Percentiles rank a stretch among this genome's conserved stretches.
Conservation (phyloP, 2,329 filamentous ascomycete genomes). For the Fusarium pseudoanthophilum region DNA sequence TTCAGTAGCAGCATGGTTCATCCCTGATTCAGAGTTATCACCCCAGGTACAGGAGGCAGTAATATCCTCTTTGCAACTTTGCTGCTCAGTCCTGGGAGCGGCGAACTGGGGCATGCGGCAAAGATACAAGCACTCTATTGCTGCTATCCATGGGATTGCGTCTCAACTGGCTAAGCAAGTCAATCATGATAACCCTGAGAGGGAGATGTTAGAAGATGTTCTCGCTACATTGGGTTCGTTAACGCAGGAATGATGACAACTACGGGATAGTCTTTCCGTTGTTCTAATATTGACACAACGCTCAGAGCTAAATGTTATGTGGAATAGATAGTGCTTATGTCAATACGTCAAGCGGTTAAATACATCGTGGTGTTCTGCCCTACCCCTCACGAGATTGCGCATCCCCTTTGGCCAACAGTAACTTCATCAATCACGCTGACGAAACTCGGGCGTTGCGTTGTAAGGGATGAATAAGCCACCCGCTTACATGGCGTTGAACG, state of each 20-base stretch:
- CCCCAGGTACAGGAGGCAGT: conserved; percentile 59
- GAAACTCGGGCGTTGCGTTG: conserved; percentile 18
- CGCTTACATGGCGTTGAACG: conserved; percentile 17
- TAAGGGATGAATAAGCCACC: conserved; percentile 31
- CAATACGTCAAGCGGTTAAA: conserved; percentile 6
- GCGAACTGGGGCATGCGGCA: conserved; percentile 59
- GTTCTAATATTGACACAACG: neutral
- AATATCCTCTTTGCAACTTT: conserved; percentile 66
- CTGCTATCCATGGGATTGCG: conserved; percentile 61
- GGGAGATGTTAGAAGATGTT: conserved; percentile 60
- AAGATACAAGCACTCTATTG: conserved; percentile 63
- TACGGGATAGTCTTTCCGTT: neutral
- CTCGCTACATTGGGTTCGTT: conserved; percentile 46
- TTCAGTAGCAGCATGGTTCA: conserved; percentile 59
- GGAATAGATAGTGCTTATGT: conserved; percentile 5
- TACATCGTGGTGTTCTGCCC: conserved; percentile 7
- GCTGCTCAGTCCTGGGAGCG: conserved; percentile 60
- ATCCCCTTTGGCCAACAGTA: conserved; percentile 1
- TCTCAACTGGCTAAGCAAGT: conserved; percentile 52
- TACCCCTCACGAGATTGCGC: conserved; percentile 40
- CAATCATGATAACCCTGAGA: conserved; percentile 48
- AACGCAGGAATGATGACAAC: conserved; percentile 3
- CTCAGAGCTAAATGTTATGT: neutral
- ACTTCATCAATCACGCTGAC: conserved; percentile 36
- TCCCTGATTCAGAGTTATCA: conserved; percentile 46